These are phyloP conservation scores for Clohesyomyces aquaticus DNA, from an alignment of 495 filamentous ascomycete genomes.

Conservation along the genomic window DNA sequence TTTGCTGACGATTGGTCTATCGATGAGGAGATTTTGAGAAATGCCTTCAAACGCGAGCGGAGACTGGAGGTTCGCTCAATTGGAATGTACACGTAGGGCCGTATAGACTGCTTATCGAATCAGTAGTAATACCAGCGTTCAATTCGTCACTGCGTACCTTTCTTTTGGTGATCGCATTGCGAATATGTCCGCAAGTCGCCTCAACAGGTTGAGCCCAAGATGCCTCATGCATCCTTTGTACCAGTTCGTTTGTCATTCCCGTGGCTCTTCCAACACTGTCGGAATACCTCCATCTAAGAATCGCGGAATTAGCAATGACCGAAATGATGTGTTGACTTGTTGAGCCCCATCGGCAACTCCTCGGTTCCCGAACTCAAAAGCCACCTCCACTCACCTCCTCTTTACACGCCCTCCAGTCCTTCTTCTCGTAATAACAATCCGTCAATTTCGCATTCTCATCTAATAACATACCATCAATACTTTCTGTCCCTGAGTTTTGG, in stretches of 20 bases:
- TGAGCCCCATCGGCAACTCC: slow-evolving; percentile 17
- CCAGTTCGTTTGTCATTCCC: slow-evolving; percentile 84
- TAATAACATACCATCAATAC: slow-evolving; percentile 44
- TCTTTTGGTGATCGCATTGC: too few species aligned
- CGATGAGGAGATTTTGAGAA: too few species aligned
- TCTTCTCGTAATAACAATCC: slow-evolving; percentile 94
- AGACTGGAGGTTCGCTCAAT: too few species aligned
- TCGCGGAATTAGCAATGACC: background rate
- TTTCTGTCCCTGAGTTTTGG: background rate
- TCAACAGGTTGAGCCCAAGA: too few species aligned
- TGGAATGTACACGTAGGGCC: too few species aligned
- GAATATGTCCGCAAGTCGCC: too few species aligned
- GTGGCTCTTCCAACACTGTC: slow-evolving; percentile 88
- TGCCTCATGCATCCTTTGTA: slow-evolving; percentile 63
- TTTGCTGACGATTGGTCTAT: too few species aligned
- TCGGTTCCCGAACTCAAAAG: slow-evolving; percentile 22
- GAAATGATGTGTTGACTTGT: slow-evolving; percentile 7
- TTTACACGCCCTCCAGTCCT: slow-evolving; percentile 91
- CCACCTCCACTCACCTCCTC: slow-evolving; percentile 68
- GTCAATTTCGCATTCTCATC: slow-evolving; percentile 90
- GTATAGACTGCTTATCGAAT: background rate
- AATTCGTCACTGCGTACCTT: background rate
- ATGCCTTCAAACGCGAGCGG: too few species aligned
- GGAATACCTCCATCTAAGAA: slow-evolving; percentile 85
- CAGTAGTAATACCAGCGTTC: slow-evolving; percentile 1